Evolutionary conservation across 345 rosid species (phyloP).

Genomic region (Rhodamnia argentea): DNA sequence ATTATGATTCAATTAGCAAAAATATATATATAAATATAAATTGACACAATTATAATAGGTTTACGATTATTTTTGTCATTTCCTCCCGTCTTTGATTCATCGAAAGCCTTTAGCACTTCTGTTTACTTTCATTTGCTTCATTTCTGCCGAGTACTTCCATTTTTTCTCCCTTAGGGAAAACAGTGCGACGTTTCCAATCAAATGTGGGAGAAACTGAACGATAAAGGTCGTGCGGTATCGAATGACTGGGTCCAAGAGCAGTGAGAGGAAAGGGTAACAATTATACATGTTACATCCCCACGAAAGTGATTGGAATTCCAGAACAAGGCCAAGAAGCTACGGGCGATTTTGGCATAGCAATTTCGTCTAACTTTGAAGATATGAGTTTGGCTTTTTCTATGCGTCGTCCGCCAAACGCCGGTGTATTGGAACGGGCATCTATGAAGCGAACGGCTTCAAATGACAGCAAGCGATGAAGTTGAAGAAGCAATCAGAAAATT

Average conservation of each 20-base stretch:
- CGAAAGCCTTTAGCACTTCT: no score
- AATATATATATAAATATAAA: no score
- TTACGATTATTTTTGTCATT: no score
- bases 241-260: no score
- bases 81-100: no score
- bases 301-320: no score
- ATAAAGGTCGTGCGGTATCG: not conserved
- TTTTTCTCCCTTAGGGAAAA: not conserved
- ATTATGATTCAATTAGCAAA: no score
- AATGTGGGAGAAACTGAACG: not conserved
- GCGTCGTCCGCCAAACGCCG: not conserved
- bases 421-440: not conserved
- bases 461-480: not conserved
- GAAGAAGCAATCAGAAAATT: not conserved
- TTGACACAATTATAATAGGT: no score
- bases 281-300: no score
- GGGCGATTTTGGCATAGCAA: no score
- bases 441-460: not conserved
- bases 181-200: not conserved
- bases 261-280: no score
- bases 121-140: not conserved
- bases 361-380: not conserved
- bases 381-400: not conserved
- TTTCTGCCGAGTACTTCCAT: not conserved
- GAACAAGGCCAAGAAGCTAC: no score